Conservation (phyloP, 192 early-diverging fungal genomes). For the Podila epicladia region DNA sequence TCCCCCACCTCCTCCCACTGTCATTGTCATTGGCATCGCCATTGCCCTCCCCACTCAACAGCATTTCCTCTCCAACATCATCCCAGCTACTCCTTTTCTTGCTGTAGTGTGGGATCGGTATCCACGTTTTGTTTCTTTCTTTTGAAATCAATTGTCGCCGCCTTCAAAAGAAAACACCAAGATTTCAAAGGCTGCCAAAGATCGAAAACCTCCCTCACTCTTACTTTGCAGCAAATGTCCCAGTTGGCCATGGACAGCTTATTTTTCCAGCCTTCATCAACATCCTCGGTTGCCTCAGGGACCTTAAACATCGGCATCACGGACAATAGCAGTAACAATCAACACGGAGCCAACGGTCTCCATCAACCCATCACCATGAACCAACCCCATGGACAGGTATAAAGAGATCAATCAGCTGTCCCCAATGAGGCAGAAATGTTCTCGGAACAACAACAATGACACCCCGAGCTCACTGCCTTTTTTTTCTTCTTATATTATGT, state of each 20-base stretch:
- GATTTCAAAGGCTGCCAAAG: not conserved
- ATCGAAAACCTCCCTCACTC: not conserved
- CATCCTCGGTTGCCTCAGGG: not conserved
- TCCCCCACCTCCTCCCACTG: not conserved
- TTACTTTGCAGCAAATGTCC: not conserved
- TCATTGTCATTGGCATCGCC: not conserved
- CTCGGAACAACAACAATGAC: not conserved
- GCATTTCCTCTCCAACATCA: not conserved
- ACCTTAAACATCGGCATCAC: not conserved
- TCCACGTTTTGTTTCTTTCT: not conserved
- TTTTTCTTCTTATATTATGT: not conserved
- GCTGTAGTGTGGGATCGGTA: not conserved
- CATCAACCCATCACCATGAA: conserved; percentile 18
- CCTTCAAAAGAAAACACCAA: too few species aligned
- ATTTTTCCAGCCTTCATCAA: not conserved
- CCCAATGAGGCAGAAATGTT: not conserved
- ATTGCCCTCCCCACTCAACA: not conserved
- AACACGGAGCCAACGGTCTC: conserved; percentile 2
- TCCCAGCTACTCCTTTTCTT: not conserved
- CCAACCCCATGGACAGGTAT: conserved; percentile 18
- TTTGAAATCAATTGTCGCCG: not conserved
- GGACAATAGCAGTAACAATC: not conserved
- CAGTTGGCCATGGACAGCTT: conserved; percentile 1
- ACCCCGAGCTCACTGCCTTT: not conserved
- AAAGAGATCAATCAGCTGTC: too few species aligned